These are phyloP conservation scores for Candida saitoana DNA, from an alignment of 805 yeast species.

Conservation along the genomic window DNA sequence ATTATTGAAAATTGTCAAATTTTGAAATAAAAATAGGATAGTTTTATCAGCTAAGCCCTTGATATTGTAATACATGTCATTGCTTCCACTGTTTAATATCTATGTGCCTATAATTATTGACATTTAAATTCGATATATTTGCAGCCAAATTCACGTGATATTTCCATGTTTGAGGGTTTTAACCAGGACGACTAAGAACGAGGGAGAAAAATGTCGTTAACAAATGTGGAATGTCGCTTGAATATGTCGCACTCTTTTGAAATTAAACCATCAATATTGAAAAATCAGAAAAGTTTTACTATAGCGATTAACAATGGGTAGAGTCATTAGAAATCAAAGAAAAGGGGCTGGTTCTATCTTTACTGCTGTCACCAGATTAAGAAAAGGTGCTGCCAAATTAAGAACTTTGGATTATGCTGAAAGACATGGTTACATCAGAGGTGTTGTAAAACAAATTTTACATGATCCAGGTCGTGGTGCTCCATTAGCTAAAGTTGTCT, in stretches of 20 bases:
- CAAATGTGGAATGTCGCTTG: background rate
- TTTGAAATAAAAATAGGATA: no score
- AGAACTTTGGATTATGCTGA: conserved; percentile 99
- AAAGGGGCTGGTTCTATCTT: conserved; percentile 99
- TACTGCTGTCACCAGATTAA: conserved; percentile 99
- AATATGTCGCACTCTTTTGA: background rate
- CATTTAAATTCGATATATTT: no score
- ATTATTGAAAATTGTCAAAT: no score
- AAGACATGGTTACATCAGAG: conserved; percentile 99
- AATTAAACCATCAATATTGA: background rate
- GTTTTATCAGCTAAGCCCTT: no score
- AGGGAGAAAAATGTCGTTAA: background rate
- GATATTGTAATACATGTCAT: no score
- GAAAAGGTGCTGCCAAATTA: conserved; percentile 99
- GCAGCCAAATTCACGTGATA: conserved; percentile 1
- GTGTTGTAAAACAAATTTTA: conserved; percentile 96
- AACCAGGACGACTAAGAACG: background rate
- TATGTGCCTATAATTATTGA: no score
- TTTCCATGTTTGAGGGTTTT: background rate
- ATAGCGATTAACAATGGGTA: conserved; percentile 50
- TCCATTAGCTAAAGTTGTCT: conserved; percentile 97
- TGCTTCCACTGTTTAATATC: no score
- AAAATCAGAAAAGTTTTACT: background rate
- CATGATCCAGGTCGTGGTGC: conserved; percentile 99
- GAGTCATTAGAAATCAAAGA: conserved; percentile 99